Conservation (phyloP, 1,284 basidiomycete genomes). For the Meripilus lineatus region DNA sequence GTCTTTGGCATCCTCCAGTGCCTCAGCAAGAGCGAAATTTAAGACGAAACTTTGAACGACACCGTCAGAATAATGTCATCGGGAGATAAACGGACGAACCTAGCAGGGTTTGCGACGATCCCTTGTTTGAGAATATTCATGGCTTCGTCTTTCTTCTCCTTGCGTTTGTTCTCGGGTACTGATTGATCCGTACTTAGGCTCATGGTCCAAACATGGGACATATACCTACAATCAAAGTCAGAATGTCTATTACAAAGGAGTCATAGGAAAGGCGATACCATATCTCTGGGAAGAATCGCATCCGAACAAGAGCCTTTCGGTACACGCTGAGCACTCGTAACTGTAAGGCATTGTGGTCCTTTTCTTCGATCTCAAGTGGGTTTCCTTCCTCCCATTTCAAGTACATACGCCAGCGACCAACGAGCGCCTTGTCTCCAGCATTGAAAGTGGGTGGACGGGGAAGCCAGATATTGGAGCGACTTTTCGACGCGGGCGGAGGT, state of each 20-base stretch:
- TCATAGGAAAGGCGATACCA: conserved; percentile 58
- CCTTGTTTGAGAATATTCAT: conserved; percentile 79
- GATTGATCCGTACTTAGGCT: conserved; percentile 51
- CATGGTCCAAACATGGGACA: conserved; percentile 81
- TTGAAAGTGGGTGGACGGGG: conserved; percentile 76
- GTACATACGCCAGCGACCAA: conserved; percentile 88
- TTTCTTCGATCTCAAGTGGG: conserved; percentile 88
- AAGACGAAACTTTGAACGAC: conserved; percentile 67
- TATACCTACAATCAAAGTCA: conserved; percentile 56
- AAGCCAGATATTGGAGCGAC: conserved; percentile 50
- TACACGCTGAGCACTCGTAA: conserved; percentile 81
- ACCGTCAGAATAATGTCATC: neutral
- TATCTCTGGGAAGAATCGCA: conserved; percentile 94
- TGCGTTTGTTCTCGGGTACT: conserved; percentile 15
- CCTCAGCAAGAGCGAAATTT: conserved; percentile 87
- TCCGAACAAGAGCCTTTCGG: conserved; percentile 81
- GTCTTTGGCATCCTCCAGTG: conserved; percentile 67
- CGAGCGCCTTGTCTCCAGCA: conserved; percentile 65
- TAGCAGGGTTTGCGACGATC: conserved; percentile 83
- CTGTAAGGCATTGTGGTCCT: conserved; percentile 64
- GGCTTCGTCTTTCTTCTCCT: conserved; percentile 65
- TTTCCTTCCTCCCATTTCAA: conserved; percentile 96
- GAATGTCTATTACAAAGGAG: neutral
- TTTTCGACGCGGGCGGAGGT: conserved; percentile 35
- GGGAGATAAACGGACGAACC: conserved; percentile 36